Conservation (phyloP, 2,329 filamentous ascomycete genomes). For the Penicillium nordicum region DNA sequence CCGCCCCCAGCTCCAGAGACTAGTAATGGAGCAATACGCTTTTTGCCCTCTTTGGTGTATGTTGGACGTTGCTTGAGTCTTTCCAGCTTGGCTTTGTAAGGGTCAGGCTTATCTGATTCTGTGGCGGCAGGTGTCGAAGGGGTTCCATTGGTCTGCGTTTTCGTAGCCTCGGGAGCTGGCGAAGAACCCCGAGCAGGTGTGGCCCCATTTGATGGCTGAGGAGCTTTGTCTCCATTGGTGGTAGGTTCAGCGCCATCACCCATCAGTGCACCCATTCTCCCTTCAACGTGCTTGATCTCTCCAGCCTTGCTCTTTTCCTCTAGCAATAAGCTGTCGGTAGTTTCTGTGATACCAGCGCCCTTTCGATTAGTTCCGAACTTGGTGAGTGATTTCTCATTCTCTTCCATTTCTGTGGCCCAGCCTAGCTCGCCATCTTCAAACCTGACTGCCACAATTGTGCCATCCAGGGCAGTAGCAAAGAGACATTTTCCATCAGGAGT, state of each 20-base stretch:
- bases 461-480: slow-evolving; percentile 84
- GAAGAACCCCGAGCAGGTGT: slow-evolving; percentile 34
- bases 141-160: slow-evolving; percentile 38
- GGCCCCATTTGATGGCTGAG: slow-evolving; percentile 46
- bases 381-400: slow-evolving; percentile 88
- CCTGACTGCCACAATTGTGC: slow-evolving; percentile 74
- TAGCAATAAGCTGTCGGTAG: slow-evolving; percentile 79
- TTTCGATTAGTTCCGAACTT: slow-evolving; percentile 88
- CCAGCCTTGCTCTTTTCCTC: slow-evolving; percentile 91
- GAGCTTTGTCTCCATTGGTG: slow-evolving; percentile 46
- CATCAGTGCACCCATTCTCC: slow-evolving; percentile 98
- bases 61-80: slow-evolving; percentile 87
- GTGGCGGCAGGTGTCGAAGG: slow-evolving; percentile 28
- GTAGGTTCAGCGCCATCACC: slow-evolving; percentile 66
- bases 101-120: slow-evolving; percentile 48
- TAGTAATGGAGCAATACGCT: slow-evolving; percentile 85
- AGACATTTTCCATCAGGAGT: slow-evolving; percentile 84
- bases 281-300: slow-evolving; percentile 84
- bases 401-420: slow-evolving; percentile 77
- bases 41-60: slow-evolving; percentile 94
- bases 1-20: slow-evolving; percentile 86
- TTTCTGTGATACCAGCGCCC: slow-evolving; percentile 86
- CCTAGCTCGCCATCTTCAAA: slow-evolving; percentile 88
- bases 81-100: slow-evolving; percentile 59
- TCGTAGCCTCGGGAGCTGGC: slow-evolving; percentile 32